Base-by-base conservation (phyloP, 257 asterid species). In the Avicennia marina region DNA sequence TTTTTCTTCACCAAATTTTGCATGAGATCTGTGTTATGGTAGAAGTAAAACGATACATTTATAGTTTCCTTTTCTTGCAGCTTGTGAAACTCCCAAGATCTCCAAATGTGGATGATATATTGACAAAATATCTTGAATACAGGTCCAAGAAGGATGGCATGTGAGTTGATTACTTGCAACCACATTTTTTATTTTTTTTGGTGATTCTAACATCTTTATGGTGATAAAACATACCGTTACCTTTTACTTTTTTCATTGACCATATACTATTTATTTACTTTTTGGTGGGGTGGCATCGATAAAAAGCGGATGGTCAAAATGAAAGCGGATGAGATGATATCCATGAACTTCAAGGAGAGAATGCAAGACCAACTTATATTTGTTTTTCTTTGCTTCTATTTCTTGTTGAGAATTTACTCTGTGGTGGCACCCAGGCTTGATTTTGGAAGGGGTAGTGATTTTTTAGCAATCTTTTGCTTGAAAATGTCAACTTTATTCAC, bases 31-130 rank as follows among this genome's bases (percentile, higher is more conserved):
- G 24, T 52, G 45, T 26, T 20, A 24, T 11, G 4, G 13, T 24
- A 16, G 11, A 16, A 19, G 65, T 52, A 32, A 50, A 36, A 46
- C 36, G 47, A 21, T 62, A 41, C 21, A 34, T 24, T 48, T 42
- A 45, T 26, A 40, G 31, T 41, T 19, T 59, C 18, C 50, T 32
- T 61, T 47, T 52, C 26, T 72, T 76, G 81, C 99, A 93, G 99
- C 94, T 93, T 71, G 86, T 93, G 74, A 81, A 79, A 65, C 96
- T 93, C 47, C 97, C 99, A 25, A 85, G 97, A 63, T 80, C 88
- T 62, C 99, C 96, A 34, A 78, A 43, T 56, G 86, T 93, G 54
- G 96, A 93, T 56, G 94, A 93, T 57, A 76, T 93, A 72, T 74
- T 93, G 72, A 64, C 74, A 21, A 81, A 80, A 57, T 93, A 82